Conservation (phyloP, 768 basidiomycete species). For the Artomyces pyxidatus region DNA sequence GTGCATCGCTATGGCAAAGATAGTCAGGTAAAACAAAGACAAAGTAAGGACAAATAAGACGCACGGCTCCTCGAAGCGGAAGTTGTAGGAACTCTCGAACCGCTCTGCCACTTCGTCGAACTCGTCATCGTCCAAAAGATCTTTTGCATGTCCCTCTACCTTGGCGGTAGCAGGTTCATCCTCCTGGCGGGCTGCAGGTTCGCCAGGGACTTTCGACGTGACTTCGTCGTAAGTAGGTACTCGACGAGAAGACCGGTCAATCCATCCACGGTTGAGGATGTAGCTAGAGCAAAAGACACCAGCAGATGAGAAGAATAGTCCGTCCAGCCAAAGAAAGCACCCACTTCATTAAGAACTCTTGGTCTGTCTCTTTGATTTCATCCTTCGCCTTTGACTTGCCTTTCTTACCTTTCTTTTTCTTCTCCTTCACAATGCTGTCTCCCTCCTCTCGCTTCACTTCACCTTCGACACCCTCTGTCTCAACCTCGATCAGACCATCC, state of each 20-base stretch:
- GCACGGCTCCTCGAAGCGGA: conserved; percentile 93
- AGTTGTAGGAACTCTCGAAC: conserved; percentile 96
- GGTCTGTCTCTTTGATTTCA: conserved; percentile 57
- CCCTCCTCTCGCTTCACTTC: conserved; percentile 23
- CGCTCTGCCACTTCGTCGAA: conserved; percentile 89
- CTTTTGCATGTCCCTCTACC: conserved; percentile 20
- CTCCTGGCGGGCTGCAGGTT: conserved; percentile 7
- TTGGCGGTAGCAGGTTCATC: conserved; percentile 13
- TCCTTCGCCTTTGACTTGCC: conserved; percentile 27
- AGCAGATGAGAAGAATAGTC: neutral
- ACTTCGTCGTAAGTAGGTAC: conserved; percentile 85
- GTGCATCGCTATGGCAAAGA: conserved; percentile 43
- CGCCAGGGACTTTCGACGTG: too few species aligned
- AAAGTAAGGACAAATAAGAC: conserved; percentile 25
- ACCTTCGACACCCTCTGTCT: conserved; percentile 20
- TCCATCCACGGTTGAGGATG: conserved; percentile 96
- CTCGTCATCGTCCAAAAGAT: conserved; percentile 52
- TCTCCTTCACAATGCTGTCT: conserved; percentile 18
- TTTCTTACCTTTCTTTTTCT: conserved; percentile 22
- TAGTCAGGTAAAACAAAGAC: conserved; percentile 9
- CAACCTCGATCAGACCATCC: conserved; percentile 55
- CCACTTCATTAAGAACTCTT: conserved; percentile 87
- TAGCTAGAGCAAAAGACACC: conserved; percentile 46
- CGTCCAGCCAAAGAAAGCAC: conserved; percentile 25
- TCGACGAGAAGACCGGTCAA: conserved; percentile 66